These are phyloP conservation scores for Gelatoporia subvermispora DNA, from an alignment of 768 basidiomycete genomes.

Conservation along the genomic window DNA sequence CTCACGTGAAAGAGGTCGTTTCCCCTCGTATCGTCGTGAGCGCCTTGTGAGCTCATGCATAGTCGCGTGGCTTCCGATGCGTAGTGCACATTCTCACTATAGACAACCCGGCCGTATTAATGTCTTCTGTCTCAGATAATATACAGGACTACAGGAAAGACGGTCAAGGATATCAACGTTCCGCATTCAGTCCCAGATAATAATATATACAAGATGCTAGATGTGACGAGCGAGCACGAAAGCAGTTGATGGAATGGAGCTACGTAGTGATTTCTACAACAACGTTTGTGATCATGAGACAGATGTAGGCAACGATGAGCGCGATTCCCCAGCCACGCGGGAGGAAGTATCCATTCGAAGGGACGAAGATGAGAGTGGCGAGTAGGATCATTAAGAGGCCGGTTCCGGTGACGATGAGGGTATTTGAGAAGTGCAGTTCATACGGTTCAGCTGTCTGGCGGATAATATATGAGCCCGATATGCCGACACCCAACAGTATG, in stretches of 20 bases:
- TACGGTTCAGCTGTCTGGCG: constrained; percentile 59
- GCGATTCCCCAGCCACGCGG: constrained; percentile 79
- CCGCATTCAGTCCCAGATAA: too few species aligned
- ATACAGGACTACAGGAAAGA: too few species aligned
- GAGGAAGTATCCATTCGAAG: constrained; percentile 77
- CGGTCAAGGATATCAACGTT: too few species aligned
- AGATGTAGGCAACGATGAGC: constrained; percentile 67
- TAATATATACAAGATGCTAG: too few species aligned
- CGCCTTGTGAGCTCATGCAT: too few species aligned
- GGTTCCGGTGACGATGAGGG: constrained; percentile 76
- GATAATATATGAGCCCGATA: constrained; percentile 86
- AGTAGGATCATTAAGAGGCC: constrained; percentile 77
- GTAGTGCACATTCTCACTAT: too few species aligned
- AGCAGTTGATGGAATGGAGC: not conserved
- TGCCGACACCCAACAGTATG: constrained; percentile 85
- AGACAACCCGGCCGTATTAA: too few species aligned
- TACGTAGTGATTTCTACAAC: constrained; percentile 57
- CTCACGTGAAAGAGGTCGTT: too few species aligned
- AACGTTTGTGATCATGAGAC: constrained; percentile 76
- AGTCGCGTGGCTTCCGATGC: too few species aligned
- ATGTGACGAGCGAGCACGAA: too few species aligned
- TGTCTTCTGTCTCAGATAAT: too few species aligned
- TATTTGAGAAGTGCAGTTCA: constrained; percentile 71
- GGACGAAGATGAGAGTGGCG: constrained; percentile 78
- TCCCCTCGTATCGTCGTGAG: too few species aligned